phyloP scores from a whole-genome alignment of 1,284 basidiomycete genomes.

The Psilocybe mexicana region DNA sequence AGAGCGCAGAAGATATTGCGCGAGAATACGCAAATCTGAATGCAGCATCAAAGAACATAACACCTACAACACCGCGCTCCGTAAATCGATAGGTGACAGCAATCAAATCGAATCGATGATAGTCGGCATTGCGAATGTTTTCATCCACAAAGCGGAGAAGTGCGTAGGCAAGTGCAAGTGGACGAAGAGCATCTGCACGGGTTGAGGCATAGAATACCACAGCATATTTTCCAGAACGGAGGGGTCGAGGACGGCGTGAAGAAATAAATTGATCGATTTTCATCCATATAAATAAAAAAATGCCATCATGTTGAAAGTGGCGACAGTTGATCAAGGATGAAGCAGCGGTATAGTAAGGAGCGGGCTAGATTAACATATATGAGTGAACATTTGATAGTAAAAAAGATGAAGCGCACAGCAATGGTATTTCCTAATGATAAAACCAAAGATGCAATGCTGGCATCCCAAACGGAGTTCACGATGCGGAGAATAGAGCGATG shows the following conservation, averaged over 20 bases:
- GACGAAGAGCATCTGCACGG: background rate
- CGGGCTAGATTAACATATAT: too few species aligned
- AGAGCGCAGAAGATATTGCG: background rate
- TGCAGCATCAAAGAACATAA: background rate
- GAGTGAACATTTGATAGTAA: too few species aligned
- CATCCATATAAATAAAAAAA: background rate
- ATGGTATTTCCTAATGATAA: too few species aligned
- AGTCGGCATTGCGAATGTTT: background rate
- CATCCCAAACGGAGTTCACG: too few species aligned
- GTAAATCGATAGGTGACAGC: background rate
- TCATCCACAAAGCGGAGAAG: background rate
- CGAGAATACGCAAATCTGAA: background rate
- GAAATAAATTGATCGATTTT: background rate
- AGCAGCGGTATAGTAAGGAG: too few species aligned
- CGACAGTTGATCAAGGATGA: too few species aligned
- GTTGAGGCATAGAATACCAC: background rate
- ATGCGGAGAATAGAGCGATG: too few species aligned
- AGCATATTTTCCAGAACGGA: background rate
- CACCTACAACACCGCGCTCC: background rate
- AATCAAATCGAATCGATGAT: background rate
- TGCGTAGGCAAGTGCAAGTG: background rate
- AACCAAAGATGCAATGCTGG: too few species aligned
- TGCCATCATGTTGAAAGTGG: background rate
- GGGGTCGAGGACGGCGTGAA: background rate
- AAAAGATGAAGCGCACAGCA: too few species aligned